These are phyloP conservation scores for Coelastrella sp. DNA, from an alignment of 139 green algal genomes.

Conservation along the genomic window DNA sequence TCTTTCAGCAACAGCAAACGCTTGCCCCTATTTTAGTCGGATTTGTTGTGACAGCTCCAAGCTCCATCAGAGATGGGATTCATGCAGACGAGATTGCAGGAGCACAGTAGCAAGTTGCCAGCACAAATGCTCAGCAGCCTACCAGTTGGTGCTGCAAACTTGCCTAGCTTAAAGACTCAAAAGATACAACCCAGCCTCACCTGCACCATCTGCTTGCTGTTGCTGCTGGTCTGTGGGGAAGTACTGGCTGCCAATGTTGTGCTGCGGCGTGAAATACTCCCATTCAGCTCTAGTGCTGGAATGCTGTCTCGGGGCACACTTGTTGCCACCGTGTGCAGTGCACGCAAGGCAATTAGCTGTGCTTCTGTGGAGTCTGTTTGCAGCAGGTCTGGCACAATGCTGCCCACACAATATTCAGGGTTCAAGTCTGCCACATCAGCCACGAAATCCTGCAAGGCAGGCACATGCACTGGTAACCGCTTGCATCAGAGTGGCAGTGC, in stretches of 20 bases:
- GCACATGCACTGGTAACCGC: neutral
- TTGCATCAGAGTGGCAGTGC: too few relatives aligned
- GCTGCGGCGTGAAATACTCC: neutral
- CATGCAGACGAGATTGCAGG: too few relatives aligned
- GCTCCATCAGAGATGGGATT: too few relatives aligned
- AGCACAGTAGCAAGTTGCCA: too few relatives aligned
- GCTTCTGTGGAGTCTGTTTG: slow-evolving; percentile 43
- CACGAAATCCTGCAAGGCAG: slow-evolving; percentile 64
- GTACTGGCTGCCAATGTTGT: neutral
- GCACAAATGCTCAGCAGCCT: too few relatives aligned
- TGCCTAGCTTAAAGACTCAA: too few relatives aligned
- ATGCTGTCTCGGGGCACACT: slow-evolving; percentile 8
- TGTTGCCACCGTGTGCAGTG: slow-evolving; percentile 20
- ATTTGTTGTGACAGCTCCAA: too few relatives aligned
- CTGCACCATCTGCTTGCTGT: slow-evolving; percentile 35
- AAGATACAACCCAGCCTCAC: neutral
- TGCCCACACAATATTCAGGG: slow-evolving; percentile 75
- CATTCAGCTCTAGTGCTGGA: neutral
- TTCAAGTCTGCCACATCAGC: slow-evolving; percentile 60
- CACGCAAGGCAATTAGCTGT: slow-evolving; percentile 28
- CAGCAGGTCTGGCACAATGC: slow-evolving; percentile 83
- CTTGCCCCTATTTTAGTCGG: too few relatives aligned
- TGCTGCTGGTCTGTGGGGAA: neutral
- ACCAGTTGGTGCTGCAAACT: too few relatives aligned
- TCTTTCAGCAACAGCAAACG: too few relatives aligned